Base-by-base conservation (phyloP, 768 basidiomycete species). In the Podaxis carcinomalis region DNA sequence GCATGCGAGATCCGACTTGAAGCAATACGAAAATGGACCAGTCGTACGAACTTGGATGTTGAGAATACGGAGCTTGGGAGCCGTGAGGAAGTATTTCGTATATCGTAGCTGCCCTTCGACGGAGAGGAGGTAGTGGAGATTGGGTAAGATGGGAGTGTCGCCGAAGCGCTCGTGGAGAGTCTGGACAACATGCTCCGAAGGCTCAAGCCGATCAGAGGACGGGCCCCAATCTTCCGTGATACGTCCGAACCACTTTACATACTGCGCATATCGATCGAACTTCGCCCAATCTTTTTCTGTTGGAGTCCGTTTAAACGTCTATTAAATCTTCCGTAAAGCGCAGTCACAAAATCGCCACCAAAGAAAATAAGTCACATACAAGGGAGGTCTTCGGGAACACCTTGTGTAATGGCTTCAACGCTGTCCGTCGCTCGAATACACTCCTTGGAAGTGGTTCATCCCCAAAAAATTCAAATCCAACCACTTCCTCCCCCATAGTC, bases 151-250 rank as follows among this genome's bases (percentile, higher is more conserved):
- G 37, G 52, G 52, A 4, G n/a, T 14, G 4, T 39, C 11, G 36
- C 36, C 35, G 21, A 39, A 54, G 19, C 36, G 37, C 3, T n/a
- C 23, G 19, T 23, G 36, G 35, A 54, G 52, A 5, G 36, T 39
- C 11, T 37, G 19, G 19, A 54, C 36, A 21, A 54, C 36, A 2
- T 21, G 35, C 19, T 21, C 37, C 11, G 37, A 54, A 21, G 52
- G 52, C 19, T 37, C 37, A 2, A 54, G 19, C 19, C 52, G 37
- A 28, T 54, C 52, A 39, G 52, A 23, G 11, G 52, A 54, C 19
- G 52, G 52, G 1, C 52, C 52, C 52, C 52, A 54, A 21, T 54
- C 52, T 16, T 54, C 52, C 5, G 52, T 54, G n/a, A 54, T 39
- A 14, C 52, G 52, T 5, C 52, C 52, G 13, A 54, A 54, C 32